Evolutionary conservation across 179 eudicot species (phyloP).

Genomic region (Carnegiea gigantea): DNA sequence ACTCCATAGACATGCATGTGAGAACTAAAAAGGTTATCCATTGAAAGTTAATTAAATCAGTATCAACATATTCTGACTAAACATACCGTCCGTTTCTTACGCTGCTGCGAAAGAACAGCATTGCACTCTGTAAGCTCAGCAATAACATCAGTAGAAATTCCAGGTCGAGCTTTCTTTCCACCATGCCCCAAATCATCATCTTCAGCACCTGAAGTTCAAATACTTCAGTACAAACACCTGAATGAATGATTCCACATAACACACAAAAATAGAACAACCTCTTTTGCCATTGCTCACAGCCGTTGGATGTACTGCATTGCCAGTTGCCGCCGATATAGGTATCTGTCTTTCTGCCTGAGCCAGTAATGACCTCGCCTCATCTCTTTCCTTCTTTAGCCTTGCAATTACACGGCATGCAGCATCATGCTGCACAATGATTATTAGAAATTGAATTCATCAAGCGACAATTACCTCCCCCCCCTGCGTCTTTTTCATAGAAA

Average conservation of each 20-base stretch:
- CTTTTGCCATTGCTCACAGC: conserved; percentile 86
- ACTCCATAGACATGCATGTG: neutral
- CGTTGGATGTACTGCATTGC: conserved; percentile 45
- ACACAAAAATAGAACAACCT: conserved; percentile 45
- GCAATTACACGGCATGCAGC: conserved; percentile 99
- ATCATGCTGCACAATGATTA: conserved; percentile 73
- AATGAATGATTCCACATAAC: neutral
- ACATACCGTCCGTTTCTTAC: conserved; percentile 84
- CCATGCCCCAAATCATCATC: conserved; percentile 64
- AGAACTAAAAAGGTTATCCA: neutral
- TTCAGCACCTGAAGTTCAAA: conserved; percentile 52
- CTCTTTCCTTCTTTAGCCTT: conserved; percentile 95
- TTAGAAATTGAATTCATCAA: neutral
- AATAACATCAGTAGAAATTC: conserved; percentile 71
- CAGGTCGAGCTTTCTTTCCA: conserved; percentile 67
- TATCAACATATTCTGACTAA: neutral
- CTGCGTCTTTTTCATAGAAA: neutral
- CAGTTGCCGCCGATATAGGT: conserved; percentile 51
- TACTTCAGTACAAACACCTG: conserved; percentile 5
- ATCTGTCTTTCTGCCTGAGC: conserved; percentile 85
- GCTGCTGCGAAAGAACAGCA: conserved; percentile 79
- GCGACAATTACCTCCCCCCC: neutral
- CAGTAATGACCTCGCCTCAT: conserved; percentile 76
- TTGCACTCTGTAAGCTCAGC: conserved; percentile 88
- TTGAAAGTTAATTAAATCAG: neutral